phyloP scores from a whole-genome alignment of 371 early-diverging fungal species.

The Mucor sp. region DNA sequence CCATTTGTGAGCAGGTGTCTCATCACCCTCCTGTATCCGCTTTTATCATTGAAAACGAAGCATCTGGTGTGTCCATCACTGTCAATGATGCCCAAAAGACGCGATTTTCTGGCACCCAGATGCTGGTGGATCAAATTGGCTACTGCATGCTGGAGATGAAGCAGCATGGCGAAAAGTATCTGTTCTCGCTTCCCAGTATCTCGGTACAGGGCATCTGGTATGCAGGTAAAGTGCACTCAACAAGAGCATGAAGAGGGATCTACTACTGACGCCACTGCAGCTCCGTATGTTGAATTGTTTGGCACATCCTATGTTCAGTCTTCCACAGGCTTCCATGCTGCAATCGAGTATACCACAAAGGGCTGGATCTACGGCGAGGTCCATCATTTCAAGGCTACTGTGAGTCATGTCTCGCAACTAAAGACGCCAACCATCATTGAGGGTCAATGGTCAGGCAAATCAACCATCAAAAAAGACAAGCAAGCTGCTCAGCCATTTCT shows the following conservation, averaged over 20 bases:
- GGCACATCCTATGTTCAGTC: conserved; percentile 72
- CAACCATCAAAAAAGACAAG: conserved; percentile 53
- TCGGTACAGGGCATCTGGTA: conserved; percentile 80
- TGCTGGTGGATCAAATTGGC: conserved; percentile 80
- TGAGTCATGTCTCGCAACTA: conserved; percentile 41
- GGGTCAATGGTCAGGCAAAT: conserved; percentile 72
- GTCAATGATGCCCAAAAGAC: conserved; percentile 85
- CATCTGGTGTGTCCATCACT: conserved; percentile 67
- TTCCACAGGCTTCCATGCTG: conserved; percentile 63
- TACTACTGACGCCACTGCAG: conserved; percentile 11
- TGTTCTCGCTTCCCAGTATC: conserved; percentile 76
- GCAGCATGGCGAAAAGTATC: conserved; percentile 63
- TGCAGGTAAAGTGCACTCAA: conserved; percentile 56
- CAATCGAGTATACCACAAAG: conserved; percentile 74
- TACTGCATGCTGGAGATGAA: conserved; percentile 64
- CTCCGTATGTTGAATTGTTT: conserved; percentile 78
- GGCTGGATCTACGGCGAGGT: conserved; percentile 83
- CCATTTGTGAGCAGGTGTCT: conserved; percentile 75
- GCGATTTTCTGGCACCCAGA: conserved; percentile 73
- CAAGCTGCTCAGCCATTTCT: conserved; percentile 49
- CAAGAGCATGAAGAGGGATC: background rate
- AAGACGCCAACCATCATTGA: conserved; percentile 46
- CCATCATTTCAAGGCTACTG: conserved; percentile 75
- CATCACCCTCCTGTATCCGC: conserved; percentile 82
- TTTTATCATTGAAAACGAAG: conserved; percentile 69